Base-by-base conservation (phyloP, 139 green algal genomes). In the Micractinium sp. region DNA sequence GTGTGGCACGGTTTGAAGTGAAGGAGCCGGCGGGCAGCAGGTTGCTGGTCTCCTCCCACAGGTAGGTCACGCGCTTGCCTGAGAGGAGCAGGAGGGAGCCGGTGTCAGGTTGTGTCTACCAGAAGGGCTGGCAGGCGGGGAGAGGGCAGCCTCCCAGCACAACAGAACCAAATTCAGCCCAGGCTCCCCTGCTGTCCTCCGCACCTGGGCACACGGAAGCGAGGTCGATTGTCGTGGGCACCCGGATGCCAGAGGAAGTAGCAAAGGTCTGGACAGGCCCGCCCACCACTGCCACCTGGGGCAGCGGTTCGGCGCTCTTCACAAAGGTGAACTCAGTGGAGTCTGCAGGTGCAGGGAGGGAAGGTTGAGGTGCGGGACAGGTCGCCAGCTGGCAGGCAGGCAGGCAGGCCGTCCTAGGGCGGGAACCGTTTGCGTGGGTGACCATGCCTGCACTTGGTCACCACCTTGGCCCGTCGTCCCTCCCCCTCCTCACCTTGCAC, bases 11-110 rank as follows among this genome's bases (percentile, higher is more conserved):
- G 82, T 56, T 79, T 35, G 82, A 35, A 3, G 25, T 29, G 31
- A 87, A 87, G 36, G 63, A 20, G 63, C 63, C 82, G 9, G 27
- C 22, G 22, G 36, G 82, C 82, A 87, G 82, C 36, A 66, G 22
- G 36, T 35, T 38, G 56, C 22, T 79, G 36, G 63, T 66, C 63
- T 87, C 82, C 22, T 13, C 25, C 82, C 82, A 87, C 25, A 22
- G 12, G 82, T 87, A 87, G 7, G 63, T 66, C 63, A 87, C 63
- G 7, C 67, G 39, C 36, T 35, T 79, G 36, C 82, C 82, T 87
- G 63, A 63, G 61, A 9, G 41, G 0, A 39, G 35, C 16, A 83
- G 39, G 23, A 41, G 12, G 20, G 78, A 22, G 39, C 39, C 2
- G 39, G 53, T 27, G 80, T 33, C 29, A 25, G 80, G 47, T 25